These are phyloP conservation scores for Aspergillus sp. DNA, from an alignment of 2,329 filamentous ascomycete species.

Conservation along the genomic window DNA sequence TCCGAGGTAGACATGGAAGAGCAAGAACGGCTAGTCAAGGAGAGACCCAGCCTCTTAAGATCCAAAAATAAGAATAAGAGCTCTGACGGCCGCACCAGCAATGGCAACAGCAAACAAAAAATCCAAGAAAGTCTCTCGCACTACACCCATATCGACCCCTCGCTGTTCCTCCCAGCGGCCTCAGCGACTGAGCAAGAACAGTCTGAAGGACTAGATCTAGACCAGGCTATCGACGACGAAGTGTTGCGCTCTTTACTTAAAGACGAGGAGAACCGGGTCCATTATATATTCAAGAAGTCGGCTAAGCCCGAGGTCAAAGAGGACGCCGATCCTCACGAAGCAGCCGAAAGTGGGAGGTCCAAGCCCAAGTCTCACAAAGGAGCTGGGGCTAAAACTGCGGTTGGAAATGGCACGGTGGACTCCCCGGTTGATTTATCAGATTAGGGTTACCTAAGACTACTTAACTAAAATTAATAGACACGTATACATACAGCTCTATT, in stretches of 20 bases:
- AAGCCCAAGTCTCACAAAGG: not conserved
- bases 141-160: constrained; percentile 45
- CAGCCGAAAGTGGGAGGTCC: not conserved
- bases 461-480: not conserved
- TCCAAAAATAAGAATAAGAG: not conserved
- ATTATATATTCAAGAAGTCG: constrained; percentile 43
- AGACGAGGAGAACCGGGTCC: constrained; percentile 40
- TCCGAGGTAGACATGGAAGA: constrained; percentile 40
- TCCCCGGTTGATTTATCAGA: constrained; percentile 5
- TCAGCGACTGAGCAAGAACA: constrained; percentile 8
- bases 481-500: not conserved
- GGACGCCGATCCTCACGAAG: not conserved
- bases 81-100: constrained; percentile 1
- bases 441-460: not conserved
- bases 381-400: not conserved
- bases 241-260: constrained; percentile 36
- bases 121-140: constrained; percentile 46
- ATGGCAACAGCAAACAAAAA: constrained; percentile 29
- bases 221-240: constrained; percentile 32
- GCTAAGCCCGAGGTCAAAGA: constrained; percentile 22
- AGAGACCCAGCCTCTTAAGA: not conserved
- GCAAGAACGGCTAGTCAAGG: constrained; percentile 30
- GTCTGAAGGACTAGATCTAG: constrained; percentile 20
- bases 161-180: constrained; percentile 23
- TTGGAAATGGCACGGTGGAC: not conserved